phyloP scores from a whole-genome alignment of 78 protist genomes.

The Planoprotostelium fungivorum region DNA sequence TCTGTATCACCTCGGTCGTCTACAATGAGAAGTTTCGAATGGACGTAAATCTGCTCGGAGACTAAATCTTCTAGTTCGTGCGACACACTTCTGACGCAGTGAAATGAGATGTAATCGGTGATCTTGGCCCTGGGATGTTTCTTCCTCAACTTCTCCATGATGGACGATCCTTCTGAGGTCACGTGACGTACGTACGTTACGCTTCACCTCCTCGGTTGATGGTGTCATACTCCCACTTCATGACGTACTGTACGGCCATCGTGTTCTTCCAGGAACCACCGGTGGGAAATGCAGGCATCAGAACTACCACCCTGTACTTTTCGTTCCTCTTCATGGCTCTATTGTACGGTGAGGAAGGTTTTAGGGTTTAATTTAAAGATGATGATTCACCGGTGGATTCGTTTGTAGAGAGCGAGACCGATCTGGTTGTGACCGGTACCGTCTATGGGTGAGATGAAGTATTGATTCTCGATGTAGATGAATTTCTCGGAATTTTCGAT shows the following conservation, averaged over 20 bases:
- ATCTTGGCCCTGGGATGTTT: conserved; percentile 22
- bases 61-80: neutral
- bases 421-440: neutral
- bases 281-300: neutral
- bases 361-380: neutral
- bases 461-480: conserved; percentile 68
- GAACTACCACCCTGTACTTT: neutral
- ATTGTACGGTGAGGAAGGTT: neutral
- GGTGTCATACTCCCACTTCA: conserved; percentile 7
- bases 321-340: neutral
- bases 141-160: conserved; percentile 11
- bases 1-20: conserved; percentile 49
- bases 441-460: conserved; percentile 22
- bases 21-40: conserved; percentile 60
- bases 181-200: no score
- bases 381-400: neutral
- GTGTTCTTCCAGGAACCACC: neutral
- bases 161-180: no score
- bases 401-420: neutral
- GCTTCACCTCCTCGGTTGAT: neutral
- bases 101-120: conserved; percentile 12
- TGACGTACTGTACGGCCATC: neutral
- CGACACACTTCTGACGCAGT: conserved; percentile 9
- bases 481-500: conserved; percentile 21
- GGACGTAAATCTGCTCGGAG: conserved; percentile 73